phyloP scores from a whole-genome alignment of 106 monocot species.

The Hemerocallis citrina region DNA sequence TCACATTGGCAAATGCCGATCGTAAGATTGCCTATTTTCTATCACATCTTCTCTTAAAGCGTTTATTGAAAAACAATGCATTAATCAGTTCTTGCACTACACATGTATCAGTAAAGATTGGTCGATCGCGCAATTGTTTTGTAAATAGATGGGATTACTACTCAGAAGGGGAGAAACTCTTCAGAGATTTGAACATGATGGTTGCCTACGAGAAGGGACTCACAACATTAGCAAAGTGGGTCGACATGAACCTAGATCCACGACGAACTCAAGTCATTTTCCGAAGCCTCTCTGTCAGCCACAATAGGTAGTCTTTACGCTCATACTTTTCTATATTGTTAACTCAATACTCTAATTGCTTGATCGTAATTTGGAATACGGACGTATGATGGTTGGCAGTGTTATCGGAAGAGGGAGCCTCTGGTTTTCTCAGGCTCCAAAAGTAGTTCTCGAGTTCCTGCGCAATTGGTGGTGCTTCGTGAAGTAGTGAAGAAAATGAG shows the following conservation, averaged over 20 bases:
- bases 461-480: slow-evolving; percentile 26
- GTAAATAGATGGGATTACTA: slow-evolving; percentile 51
- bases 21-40: too few relatives aligned
- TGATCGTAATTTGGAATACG: neutral
- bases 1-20: slow-evolving; percentile 55
- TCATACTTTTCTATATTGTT: too few relatives aligned
- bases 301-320: too few relatives aligned
- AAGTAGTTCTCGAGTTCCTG: slow-evolving; percentile 9
- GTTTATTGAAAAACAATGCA: too few relatives aligned
- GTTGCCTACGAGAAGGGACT: slow-evolving; percentile 62
- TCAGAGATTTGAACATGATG: slow-evolving; percentile 40
- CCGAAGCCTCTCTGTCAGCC: slow-evolving; percentile 35
- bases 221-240: slow-evolving; percentile 61
- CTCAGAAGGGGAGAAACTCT: slow-evolving; percentile 25
- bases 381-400: slow-evolving; percentile 58
- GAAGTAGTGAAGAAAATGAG: slow-evolving; percentile 50
- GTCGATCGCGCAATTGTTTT: too few relatives aligned
- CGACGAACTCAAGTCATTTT: slow-evolving; percentile 36
- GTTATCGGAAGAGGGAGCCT: slow-evolving; percentile 37
- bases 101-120: too few relatives aligned
- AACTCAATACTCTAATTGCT: too few relatives aligned
- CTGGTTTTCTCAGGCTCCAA: slow-evolving; percentile 13
- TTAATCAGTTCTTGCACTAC: neutral
- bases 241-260: slow-evolving; percentile 48
- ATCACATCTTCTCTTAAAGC: too few relatives aligned